Conservation (phyloP, 768 basidiomycete species). For the Obba rivulosa region DNA sequence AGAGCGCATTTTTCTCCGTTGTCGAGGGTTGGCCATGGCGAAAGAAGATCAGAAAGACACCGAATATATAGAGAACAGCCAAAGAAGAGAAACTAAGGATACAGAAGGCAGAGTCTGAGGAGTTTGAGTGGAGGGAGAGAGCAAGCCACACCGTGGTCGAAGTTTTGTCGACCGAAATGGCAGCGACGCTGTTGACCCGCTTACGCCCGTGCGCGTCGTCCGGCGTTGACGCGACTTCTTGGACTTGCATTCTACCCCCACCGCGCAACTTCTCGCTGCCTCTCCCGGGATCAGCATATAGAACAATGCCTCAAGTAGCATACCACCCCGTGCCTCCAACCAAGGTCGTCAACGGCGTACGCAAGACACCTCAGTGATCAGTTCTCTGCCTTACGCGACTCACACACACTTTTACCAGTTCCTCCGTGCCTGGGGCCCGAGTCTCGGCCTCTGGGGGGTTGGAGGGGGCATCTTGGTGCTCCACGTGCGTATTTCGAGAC, state of each 20-base stretch:
- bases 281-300: too few species aligned
- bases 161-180: neutral
- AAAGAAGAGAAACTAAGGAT: too few species aligned
- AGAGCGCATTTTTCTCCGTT: constrained; percentile 81
- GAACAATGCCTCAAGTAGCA: constrained; percentile 29
- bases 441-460: constrained; percentile 65
- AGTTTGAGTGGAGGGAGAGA: too few species aligned
- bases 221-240: constrained; percentile 4
- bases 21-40: constrained; percentile 89
- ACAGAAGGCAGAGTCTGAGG: too few species aligned
- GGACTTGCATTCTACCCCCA: neutral
- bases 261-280: constrained; percentile 1
- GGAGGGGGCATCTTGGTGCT: constrained; percentile 63
- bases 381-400: neutral
- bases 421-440: constrained; percentile 48
- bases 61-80: too few species aligned
- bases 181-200: constrained; percentile 1
- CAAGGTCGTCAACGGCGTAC: constrained; percentile 16
- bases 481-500: constrained; percentile 42
- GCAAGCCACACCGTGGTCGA: too few species aligned
- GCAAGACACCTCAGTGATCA: constrained; percentile 3
- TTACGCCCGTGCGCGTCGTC: constrained; percentile 8
- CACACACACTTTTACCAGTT: constrained; percentile 14
- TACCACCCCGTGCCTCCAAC: constrained; percentile 26
- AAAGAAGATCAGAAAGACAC: too few species aligned